These are phyloP conservation scores for Solanum arcanum DNA, from an alignment of 257 asterid genomes.

Conservation along the genomic window DNA sequence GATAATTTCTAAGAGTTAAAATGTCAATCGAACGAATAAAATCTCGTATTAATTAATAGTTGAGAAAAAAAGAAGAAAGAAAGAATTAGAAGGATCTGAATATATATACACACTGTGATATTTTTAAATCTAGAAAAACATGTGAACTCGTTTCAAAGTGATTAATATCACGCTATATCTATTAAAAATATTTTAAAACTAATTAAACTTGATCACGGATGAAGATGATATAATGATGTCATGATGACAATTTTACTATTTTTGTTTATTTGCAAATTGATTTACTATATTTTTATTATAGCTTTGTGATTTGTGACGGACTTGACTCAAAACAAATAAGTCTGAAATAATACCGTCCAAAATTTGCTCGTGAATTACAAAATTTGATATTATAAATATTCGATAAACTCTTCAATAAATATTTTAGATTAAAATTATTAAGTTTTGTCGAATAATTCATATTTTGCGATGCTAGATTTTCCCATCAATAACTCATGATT, in stretches of 20 bases:
- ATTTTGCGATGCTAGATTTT: neutral
- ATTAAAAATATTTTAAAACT: neutral
- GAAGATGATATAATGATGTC: neutral
- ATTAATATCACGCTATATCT: neutral
- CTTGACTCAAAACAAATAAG: neutral
- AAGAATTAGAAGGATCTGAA: neutral
- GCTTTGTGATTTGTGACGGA: neutral
- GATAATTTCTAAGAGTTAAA: neutral
- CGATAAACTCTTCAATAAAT: neutral
- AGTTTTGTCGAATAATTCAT: neutral
- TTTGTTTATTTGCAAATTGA: neutral
- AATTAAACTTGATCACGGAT: too few relatives aligned
- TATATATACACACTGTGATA: neutral
- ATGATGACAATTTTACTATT: neutral
- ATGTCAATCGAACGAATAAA: neutral
- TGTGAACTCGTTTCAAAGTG: neutral
- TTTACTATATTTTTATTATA: neutral
- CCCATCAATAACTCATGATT: neutral
- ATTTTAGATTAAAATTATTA: neutral
- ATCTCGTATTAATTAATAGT: neutral
- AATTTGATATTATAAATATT: neutral
- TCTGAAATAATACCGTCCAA: neutral
- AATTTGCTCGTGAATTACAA: neutral
- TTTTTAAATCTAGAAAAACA: too few relatives aligned
- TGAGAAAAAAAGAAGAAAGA: neutral